These are phyloP conservation scores for Dictyostelium citrinum DNA, from an alignment of 78 protist genomes.

Conservation along the genomic window DNA sequence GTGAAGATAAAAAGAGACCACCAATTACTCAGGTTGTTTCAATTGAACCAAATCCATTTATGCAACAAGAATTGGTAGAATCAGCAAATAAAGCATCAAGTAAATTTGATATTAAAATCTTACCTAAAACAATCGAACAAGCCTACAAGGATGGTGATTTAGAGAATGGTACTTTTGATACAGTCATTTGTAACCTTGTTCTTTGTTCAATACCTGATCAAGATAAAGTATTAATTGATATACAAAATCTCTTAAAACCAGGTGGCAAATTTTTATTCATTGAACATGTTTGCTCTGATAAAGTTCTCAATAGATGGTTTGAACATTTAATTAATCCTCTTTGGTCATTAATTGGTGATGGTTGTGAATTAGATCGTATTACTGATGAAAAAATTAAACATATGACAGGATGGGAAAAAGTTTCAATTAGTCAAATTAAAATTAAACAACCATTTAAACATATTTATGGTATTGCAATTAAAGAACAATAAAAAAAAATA, in stretches of 20 bases:
- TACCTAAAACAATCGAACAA: background rate
- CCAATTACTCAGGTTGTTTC: background rate
- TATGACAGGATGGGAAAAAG: constrained; percentile 42
- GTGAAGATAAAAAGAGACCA: background rate
- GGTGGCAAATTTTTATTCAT: constrained; percentile 51
- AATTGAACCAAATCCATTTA: constrained; percentile 60
- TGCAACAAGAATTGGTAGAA: constrained; percentile 1
- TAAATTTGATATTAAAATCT: background rate
- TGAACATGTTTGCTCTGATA: constrained; percentile 24
- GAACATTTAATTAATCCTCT: constrained; percentile 16
- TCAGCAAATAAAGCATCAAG: background rate
- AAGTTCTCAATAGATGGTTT: background rate
- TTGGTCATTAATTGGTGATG: constrained; percentile 33
- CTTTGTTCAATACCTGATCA: constrained; percentile 49
- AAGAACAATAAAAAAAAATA: background rate
- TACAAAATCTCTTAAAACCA: constrained; percentile 40
- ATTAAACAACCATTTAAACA: background rate
- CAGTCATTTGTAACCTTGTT: constrained; percentile 35
- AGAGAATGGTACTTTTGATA: constrained; percentile 22
- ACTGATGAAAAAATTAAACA: background rate
- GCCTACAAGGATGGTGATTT: constrained; percentile 26
- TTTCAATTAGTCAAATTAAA: background rate
- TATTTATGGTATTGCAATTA: constrained; percentile 10
- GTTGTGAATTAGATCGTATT: background rate
- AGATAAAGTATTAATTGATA: background rate